These are phyloP conservation scores for Fusarium sp. DNA, from an alignment of 2,329 filamentous ascomycete genomes.

Conservation along the genomic window DNA sequence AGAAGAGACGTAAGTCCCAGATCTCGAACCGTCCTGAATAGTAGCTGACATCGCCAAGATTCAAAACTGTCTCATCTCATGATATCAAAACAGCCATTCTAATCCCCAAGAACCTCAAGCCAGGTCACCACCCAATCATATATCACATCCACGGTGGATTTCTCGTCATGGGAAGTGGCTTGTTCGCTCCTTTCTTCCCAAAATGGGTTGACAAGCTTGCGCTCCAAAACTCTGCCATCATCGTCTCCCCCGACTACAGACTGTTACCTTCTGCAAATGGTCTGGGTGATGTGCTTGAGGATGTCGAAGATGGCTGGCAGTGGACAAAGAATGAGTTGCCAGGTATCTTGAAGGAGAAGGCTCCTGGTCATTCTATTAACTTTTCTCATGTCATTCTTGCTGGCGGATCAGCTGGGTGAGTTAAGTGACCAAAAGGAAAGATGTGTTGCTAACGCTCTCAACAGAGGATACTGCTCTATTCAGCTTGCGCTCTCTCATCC, in stretches of 20 bases:
- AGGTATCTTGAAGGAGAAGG: background rate
- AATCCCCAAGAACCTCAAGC: slow-evolving; percentile 38
- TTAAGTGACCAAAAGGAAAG: rapidly evolving
- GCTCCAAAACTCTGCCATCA: slow-evolving; percentile 34
- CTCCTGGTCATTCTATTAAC: slow-evolving; percentile 8
- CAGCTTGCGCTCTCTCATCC: slow-evolving; percentile 38
- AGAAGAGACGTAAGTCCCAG: slow-evolving; percentile 22
- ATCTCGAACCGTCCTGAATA: rapidly evolving
- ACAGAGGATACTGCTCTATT: slow-evolving; percentile 34
- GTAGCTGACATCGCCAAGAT: slow-evolving; percentile 6
- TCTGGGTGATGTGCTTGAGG: slow-evolving; percentile 38
- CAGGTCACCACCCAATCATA: slow-evolving; percentile 34
- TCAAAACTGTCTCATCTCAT: slow-evolving; percentile 29
- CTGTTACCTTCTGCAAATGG: slow-evolving; percentile 39
- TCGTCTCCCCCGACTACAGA: slow-evolving; percentile 41
- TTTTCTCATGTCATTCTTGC: slow-evolving; percentile 25
- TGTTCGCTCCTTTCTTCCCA: slow-evolving; percentile 40
- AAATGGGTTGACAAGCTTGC: slow-evolving; percentile 36
- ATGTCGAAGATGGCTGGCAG: slow-evolving; percentile 42
- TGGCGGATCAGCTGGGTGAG: slow-evolving; percentile 36
- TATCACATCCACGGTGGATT: slow-evolving; percentile 43
- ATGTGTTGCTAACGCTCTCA: background rate
- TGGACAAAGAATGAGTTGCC: slow-evolving; percentile 30
- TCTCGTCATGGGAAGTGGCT: slow-evolving; percentile 29
- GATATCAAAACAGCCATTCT: slow-evolving; percentile 37